phyloP scores from a whole-genome alignment of 805 yeast genomes.

The Tetrapisispora phaffii region DNA sequence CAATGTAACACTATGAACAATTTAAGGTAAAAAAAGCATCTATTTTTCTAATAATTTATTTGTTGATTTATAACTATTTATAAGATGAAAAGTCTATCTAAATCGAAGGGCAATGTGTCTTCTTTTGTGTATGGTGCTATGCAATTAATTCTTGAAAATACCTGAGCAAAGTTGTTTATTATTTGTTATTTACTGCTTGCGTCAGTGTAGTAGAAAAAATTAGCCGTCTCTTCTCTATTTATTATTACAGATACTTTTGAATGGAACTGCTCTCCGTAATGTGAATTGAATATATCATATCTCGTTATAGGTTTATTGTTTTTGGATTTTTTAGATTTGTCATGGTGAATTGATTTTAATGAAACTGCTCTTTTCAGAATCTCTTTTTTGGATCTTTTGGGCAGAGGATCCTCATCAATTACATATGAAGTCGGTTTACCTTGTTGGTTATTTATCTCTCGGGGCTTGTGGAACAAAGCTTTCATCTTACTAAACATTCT shows the following conservation, averaged over 20 bases:
- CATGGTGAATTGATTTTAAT: neutral
- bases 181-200: neutral
- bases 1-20: neutral
- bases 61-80: neutral
- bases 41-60: too few species aligned
- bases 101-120: too few species aligned
- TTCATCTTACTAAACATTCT: neutral
- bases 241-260: neutral
- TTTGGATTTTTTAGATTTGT: neutral
- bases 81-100: too few species aligned
- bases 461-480: neutral
- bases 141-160: too few species aligned
- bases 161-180: too few species aligned
- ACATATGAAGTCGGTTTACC: neutral
- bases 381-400: neutral
- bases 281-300: slow-evolving; percentile 2
- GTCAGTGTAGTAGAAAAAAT: neutral
- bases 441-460: neutral
- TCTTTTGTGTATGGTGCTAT: neutral
- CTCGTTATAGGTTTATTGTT: slow-evolving; percentile 1
- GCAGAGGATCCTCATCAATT: neutral
- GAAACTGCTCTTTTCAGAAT: neutral
- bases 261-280: slow-evolving; percentile 1
- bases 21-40: too few species aligned
- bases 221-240: neutral